Evolutionary conservation across 257 asterid species (phyloP).

Genomic region (Craterostigma plantagineum): DNA sequence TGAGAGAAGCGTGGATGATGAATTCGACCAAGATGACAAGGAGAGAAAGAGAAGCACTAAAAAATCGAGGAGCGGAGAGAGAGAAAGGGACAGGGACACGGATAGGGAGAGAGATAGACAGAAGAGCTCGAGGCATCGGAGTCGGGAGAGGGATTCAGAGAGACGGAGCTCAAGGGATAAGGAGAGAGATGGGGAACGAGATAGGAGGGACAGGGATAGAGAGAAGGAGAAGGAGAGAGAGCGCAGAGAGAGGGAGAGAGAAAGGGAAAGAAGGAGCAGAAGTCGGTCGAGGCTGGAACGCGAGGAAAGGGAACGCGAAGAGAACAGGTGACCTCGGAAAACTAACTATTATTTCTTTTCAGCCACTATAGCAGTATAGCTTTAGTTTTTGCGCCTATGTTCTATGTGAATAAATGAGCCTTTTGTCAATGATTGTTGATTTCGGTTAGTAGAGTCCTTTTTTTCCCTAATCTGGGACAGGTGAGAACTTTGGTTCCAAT

Average conservation of each 20-base stretch:
- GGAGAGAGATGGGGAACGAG: slow-evolving; percentile 32
- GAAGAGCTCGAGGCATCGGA: slow-evolving; percentile 15
- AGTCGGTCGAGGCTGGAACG: slow-evolving; percentile 8
- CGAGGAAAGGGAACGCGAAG: slow-evolving; percentile 36
- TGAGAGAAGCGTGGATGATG: slow-evolving; percentile 50
- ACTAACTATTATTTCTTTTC: slow-evolving; percentile 6
- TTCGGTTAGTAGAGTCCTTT: no score
- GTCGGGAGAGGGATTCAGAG: slow-evolving; percentile 32
- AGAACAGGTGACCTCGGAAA: slow-evolving; percentile 53
- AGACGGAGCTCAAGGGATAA: slow-evolving; percentile 37
- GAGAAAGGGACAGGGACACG: slow-evolving; percentile 34
- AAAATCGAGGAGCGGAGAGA: slow-evolving; percentile 47
- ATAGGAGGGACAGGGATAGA: slow-evolving; percentile 32
- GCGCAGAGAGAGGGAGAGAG: no score
- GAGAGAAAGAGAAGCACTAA: slow-evolving; percentile 61
- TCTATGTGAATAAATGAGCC: slow-evolving; percentile 2
- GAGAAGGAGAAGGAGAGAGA: slow-evolving; percentile 35
- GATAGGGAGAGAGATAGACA: slow-evolving; percentile 20
- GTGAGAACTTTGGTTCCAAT: no score
- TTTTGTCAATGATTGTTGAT: no score
- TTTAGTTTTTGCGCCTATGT: neutral
- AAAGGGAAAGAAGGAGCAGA: slow-evolving; percentile 13
- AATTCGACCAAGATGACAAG: slow-evolving; percentile 39
- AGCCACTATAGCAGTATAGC: slow-evolving; percentile 1
- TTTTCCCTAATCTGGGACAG: no score